A percentile compares a stretch with the other conserved stretches of the same genome.
phyloP scores from a whole-genome alignment of 1,139 yeast species.

The Wickerhamomyces sp. region DNA sequence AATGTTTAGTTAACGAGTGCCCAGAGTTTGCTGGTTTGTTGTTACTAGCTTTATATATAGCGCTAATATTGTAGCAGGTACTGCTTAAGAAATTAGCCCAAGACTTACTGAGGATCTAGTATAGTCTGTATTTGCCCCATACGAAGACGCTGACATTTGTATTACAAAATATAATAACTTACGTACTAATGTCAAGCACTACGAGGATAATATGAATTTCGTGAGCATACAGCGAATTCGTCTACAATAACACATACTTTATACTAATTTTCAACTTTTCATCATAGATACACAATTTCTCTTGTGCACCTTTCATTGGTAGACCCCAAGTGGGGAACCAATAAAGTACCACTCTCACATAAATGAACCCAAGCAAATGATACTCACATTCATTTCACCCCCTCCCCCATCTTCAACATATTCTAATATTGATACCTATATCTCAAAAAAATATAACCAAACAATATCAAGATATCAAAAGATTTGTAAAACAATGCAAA shows the following conservation, averaged over 20 bases:
- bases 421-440: neutral
- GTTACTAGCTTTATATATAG: too few relatives aligned
- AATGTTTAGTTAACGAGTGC: too few relatives aligned
- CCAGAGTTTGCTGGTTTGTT: too few relatives aligned
- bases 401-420: neutral
- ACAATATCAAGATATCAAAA: neutral
- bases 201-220: neutral
- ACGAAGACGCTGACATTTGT: too few relatives aligned
- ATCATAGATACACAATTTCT: constrained; percentile 4
- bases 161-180: too few relatives aligned
- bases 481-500: constrained; percentile 2
- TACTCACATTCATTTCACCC: neutral
- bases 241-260: neutral
- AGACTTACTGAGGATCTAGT: too few relatives aligned
- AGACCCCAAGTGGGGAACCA: neutral
- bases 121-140: too few relatives aligned
- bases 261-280: constrained; percentile 3
- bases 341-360: neutral
- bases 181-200: too few relatives aligned
- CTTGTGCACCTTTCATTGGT: neutral
- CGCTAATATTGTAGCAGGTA: too few relatives aligned
- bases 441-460: neutral
- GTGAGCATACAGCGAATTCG: too few relatives aligned
- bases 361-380: neutral
- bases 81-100: too few relatives aligned